These are phyloP conservation scores for Austropuccinia psidii DNA, from an alignment of 1,284 basidiomycete species.

Conservation along the genomic window DNA sequence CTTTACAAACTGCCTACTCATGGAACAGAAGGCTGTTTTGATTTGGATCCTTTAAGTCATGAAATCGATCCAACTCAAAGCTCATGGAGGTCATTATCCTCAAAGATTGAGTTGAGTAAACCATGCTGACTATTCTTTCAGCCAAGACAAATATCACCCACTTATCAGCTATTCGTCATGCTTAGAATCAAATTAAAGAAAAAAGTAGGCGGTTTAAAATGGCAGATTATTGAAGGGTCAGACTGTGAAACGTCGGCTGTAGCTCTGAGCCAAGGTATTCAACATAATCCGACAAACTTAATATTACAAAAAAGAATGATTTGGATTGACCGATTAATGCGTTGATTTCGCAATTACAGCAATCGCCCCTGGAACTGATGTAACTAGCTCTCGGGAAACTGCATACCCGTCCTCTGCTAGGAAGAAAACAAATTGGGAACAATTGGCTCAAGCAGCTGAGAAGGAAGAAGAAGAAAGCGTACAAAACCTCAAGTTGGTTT, in stretches of 20 bases:
- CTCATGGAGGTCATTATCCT: conserved; percentile 63
- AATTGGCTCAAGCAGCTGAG: conserved; percentile 58
- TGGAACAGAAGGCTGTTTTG: conserved; percentile 38
- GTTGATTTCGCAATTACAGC: background rate
- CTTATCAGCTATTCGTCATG: background rate
- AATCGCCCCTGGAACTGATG: background rate
- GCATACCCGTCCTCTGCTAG: conserved; percentile 45
- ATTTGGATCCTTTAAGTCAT: conserved; percentile 67
- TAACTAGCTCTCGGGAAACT: background rate
- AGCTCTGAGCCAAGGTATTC: background rate
- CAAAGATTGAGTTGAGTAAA: conserved; percentile 63
- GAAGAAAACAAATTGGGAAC: conserved; percentile 70
- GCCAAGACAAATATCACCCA: background rate
- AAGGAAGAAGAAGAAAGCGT: conserved; percentile 58
- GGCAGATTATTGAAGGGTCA: conserved; percentile 68
- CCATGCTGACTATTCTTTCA: background rate
- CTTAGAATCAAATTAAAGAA: conserved; percentile 57
- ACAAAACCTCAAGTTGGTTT: conserved; percentile 46
- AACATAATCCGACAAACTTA: background rate
- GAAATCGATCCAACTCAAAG: conserved; percentile 63
- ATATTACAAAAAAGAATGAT: too few species aligned
- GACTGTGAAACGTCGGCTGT: conserved; percentile 26
- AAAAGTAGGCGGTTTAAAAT: conserved; percentile 56
- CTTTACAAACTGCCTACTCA: conserved; percentile 11
- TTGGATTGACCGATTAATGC: too few species aligned